Evolutionary conservation across 441 rosid genomes (phyloP), one percentile per base, ranked within the genome.

Genomic region (Corymbia calophylla): DNA sequence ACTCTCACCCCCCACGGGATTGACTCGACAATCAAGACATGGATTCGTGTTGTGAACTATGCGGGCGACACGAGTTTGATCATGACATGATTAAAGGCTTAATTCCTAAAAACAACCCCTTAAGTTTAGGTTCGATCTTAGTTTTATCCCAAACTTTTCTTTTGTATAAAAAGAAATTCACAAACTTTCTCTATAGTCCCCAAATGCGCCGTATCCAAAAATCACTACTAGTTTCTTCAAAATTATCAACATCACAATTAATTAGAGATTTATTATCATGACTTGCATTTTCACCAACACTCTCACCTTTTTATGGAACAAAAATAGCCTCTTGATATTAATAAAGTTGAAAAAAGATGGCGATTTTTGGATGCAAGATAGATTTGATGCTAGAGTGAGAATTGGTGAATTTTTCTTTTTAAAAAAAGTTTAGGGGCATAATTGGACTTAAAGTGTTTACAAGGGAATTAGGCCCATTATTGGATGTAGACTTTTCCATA

Each of bases 181-280:
- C 25, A 10, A 25, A 9, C 7, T 35, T 70, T 18, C 25, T 6
- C 44, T 23, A 9, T 35, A 18, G 14, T 5, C 14, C 10, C 47
- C 4, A 35, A 32, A 17, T 32, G 7, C 14, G 2, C 5, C 1
- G 17, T 27, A 0, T 21, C 27, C 3, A 23, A 21, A 77, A 77
- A 12, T 25, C 51, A 4, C 8, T 51, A 7, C 9, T 44, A 39
- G 0, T 39, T 44, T 12, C 15, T 19, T 4, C 1, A 23, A 47
- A 23, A 77, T 23, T 77, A 23, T 77, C 51, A 31, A 8, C 12
- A 9, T 4, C 2, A 0, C 0, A 6, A 1, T 17, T 2, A 16
- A 7, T 32, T 8, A 32, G 18, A 17, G 9, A 4, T 68, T 68
- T 17, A 31, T 17, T 68, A 32, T 68, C 0, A 29, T 1, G 32